These are phyloP conservation scores for Oryza australiensis DNA, from an alignment of 176 grass and related monocot genomes.

Conservation along the genomic window DNA sequence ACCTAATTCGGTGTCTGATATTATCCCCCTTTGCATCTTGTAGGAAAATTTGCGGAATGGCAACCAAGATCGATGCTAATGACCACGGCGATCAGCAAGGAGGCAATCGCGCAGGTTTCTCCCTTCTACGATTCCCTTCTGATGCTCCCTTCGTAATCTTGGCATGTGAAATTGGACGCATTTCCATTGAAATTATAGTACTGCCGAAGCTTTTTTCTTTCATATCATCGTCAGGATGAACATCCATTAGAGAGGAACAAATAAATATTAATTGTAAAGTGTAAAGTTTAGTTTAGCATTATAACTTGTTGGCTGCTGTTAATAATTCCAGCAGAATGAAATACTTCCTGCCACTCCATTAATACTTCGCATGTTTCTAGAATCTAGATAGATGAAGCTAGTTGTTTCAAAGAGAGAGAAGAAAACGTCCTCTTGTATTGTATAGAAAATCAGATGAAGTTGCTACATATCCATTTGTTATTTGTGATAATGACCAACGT, in stretches of 20 bases:
- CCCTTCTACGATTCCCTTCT: not conserved
- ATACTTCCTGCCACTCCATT: not conserved
- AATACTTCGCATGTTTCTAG: constrained; percentile 9
- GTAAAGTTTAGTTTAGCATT: not conserved
- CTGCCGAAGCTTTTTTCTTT: not conserved
- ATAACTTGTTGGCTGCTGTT: not conserved
- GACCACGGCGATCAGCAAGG: not conserved
- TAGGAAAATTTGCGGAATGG: constrained; percentile 23
- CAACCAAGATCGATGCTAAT: constrained; percentile 20
- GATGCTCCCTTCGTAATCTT: not conserved
- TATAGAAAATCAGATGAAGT: not conserved
- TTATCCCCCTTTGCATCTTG: not conserved
- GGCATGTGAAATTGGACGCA: not conserved
- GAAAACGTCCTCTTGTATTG: not conserved
- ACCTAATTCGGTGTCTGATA: not conserved
- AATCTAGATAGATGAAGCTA: not conserved
- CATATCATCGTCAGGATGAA: not conserved
- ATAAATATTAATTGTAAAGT: not conserved
- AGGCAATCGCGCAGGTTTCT: constrained; percentile 23
- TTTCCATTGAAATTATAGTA: not conserved
- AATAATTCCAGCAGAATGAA: not conserved
- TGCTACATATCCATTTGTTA: not conserved
- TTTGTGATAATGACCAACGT: constrained; percentile 16
- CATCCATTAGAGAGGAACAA: not conserved
- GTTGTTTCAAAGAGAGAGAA: not conserved